Evolutionary conservation across 257 asterid genomes (phyloP).

Genomic region (Solanum microdontum): DNA sequence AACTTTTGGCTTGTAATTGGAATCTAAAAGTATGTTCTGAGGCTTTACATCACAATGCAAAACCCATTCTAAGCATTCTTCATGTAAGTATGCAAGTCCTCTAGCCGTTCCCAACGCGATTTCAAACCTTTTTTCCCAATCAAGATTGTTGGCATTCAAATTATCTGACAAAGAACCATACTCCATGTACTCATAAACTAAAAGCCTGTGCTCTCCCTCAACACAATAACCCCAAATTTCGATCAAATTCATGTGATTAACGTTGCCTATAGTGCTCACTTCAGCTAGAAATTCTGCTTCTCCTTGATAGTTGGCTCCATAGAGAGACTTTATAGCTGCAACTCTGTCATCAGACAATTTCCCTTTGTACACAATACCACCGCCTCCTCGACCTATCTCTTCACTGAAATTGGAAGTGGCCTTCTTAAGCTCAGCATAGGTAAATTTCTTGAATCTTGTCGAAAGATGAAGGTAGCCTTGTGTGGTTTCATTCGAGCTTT

Average conservation of each 20-base stretch:
- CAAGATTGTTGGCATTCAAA: constrained; percentile 8
- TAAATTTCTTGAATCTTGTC: constrained; percentile 24
- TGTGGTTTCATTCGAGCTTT: neutral
- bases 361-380: constrained; percentile 30
- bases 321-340: constrained; percentile 20
- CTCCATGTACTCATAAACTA: constrained; percentile 30
- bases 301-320: constrained; percentile 17
- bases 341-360: constrained; percentile 13
- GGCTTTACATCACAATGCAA: constrained; percentile 48
- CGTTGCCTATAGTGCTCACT: constrained; percentile 14
- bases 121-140: constrained; percentile 25
- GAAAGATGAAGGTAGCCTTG: constrained; percentile 15
- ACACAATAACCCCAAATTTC: constrained; percentile 22
- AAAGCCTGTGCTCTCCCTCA: constrained; percentile 18
- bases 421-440: constrained; percentile 23
- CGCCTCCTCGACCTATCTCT: constrained; percentile 32
- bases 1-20: constrained; percentile 18
- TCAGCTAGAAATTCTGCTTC: constrained; percentile 22
- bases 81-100: constrained; percentile 37
- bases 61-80: constrained; percentile 42
- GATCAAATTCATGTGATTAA: constrained; percentile 24
- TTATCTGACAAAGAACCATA: constrained; percentile 21
- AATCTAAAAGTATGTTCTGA: constrained; percentile 28
- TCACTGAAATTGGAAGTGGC: constrained; percentile 22
- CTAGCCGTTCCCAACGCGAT: constrained; percentile 26